phyloP scores from a whole-genome alignment of 2,329 filamentous ascomycete genomes.

The Ceratocystis harringtonii region DNA sequence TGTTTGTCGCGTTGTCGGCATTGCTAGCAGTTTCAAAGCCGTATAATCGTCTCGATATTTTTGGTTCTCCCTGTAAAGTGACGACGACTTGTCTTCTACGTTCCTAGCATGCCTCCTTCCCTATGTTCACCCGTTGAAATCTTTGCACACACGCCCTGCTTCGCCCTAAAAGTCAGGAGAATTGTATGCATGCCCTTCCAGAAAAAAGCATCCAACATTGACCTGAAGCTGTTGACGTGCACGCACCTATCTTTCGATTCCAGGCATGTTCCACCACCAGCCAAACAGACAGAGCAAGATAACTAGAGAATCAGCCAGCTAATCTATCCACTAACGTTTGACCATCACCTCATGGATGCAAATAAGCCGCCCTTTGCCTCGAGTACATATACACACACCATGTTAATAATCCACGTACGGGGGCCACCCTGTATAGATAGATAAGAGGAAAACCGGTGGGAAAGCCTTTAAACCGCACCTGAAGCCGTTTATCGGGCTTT shows the following conservation, averaged over 20 bases:
- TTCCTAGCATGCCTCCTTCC: neutral
- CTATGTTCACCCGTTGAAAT: neutral
- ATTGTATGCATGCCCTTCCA: neutral
- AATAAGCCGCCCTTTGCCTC: neutral
- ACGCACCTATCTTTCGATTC: constrained; percentile 5
- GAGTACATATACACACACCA: neutral
- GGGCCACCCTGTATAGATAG: neutral
- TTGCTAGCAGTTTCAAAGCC: neutral
- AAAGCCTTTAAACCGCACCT: neutral
- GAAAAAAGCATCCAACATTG: neutral
- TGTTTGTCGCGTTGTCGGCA: too few relatives aligned
- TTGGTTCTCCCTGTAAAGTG: too few relatives aligned
- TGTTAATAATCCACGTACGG: neutral
- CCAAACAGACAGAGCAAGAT: neutral
- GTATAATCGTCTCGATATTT: neutral
- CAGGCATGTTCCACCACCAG: neutral
- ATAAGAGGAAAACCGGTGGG: constrained; percentile 1
- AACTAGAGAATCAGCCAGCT: neutral
- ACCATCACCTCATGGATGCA: neutral
- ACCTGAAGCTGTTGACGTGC: neutral
- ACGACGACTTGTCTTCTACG: neutral
- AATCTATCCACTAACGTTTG: neutral
- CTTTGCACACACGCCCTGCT: neutral
- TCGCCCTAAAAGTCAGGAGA: neutral
- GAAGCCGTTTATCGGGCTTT: neutral